A percentile compares a stretch with the other conserved stretches of the same genome.
Conservation (phyloP, 306 rosid species). For the Vigna reflexopilosa region DNA sequence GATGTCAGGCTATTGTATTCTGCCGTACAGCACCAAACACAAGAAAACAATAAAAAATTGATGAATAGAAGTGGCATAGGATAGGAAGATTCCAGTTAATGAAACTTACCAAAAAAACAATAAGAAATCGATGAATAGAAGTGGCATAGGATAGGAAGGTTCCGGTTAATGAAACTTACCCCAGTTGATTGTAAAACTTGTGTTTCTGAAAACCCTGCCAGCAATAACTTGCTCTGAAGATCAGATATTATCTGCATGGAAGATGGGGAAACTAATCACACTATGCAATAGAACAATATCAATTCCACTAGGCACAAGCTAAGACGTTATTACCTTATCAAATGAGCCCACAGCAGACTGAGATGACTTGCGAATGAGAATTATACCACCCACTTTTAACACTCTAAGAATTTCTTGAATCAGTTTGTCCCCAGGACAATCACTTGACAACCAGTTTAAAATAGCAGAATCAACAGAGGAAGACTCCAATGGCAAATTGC, state of each 20-base stretch:
- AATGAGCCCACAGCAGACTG: constrained; percentile 51
- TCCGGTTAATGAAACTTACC: constrained; percentile 54
- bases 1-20: constrained; percentile 19
- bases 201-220: constrained; percentile 81
- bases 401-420: constrained; percentile 75
- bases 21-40: not conserved
- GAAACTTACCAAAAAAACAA: constrained; percentile 55
- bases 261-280: constrained; percentile 41
- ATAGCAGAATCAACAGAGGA: constrained; percentile 68
- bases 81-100: constrained; percentile 10
- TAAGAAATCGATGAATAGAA: not conserved
- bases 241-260: constrained; percentile 60
- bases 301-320: constrained; percentile 11
- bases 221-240: constrained; percentile 66
- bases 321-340: constrained; percentile 60
- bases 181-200: constrained; percentile 57
- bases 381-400: constrained; percentile 71
- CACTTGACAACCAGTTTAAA: constrained; percentile 61
- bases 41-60: not conserved
- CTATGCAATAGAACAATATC: constrained; percentile 19
- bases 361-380: constrained; percentile 57
- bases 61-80: constrained; percentile 20
- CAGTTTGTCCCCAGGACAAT: constrained; percentile 63
- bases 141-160: not conserved
- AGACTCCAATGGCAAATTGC: constrained; percentile 69